Conservation (phyloP, 2,329 filamentous ascomycete genomes). For the Arthrobotrys megalospora region DNA sequence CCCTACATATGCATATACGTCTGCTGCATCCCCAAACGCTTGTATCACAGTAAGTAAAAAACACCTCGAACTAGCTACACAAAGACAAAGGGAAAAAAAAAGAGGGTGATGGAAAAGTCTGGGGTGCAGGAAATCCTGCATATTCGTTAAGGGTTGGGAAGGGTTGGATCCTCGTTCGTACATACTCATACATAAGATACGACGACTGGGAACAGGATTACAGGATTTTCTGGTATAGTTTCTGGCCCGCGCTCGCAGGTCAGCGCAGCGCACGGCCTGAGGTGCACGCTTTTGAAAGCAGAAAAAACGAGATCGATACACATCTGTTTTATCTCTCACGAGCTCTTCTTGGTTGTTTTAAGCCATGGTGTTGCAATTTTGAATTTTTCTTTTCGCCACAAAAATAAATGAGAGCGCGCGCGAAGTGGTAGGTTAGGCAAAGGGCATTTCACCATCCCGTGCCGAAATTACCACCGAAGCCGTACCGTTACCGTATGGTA, state of each 20-base stretch:
- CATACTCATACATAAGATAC: constrained; percentile 22
- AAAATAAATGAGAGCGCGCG: too few species aligned
- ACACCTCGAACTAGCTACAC: constrained; percentile 2
- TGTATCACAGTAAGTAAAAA: constrained; percentile 46
- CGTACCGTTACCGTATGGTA: constrained; percentile 20
- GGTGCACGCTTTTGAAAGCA: neutral
- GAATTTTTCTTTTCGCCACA: constrained; percentile 17
- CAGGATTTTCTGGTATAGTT: constrained; percentile 2
- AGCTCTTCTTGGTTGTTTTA: neutral
- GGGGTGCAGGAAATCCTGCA: constrained; percentile 60
- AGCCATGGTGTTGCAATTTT: constrained; percentile 21
- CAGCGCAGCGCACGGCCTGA: constrained; percentile 6
- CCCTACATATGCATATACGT: constrained; percentile 19
- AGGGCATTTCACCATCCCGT: constrained; percentile 14
- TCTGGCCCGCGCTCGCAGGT: constrained; percentile 21
- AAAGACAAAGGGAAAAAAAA: constrained; percentile 5
- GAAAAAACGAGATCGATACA: neutral
- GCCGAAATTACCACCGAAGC: constrained; percentile 59
- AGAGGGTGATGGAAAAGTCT: constrained; percentile 36
- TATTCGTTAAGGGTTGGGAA: constrained; percentile 34
- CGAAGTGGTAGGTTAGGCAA: neutral
- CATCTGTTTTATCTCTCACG: constrained; percentile 1
- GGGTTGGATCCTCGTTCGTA: constrained; percentile 28
- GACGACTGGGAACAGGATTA: neutral
- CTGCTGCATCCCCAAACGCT: constrained; percentile 13